Evolutionary conservation across 225 moss, liverwort and hornwort species (phyloP), one percentile per base, ranked within the genome.

Genomic region (Polytrichum formosum): DNA sequence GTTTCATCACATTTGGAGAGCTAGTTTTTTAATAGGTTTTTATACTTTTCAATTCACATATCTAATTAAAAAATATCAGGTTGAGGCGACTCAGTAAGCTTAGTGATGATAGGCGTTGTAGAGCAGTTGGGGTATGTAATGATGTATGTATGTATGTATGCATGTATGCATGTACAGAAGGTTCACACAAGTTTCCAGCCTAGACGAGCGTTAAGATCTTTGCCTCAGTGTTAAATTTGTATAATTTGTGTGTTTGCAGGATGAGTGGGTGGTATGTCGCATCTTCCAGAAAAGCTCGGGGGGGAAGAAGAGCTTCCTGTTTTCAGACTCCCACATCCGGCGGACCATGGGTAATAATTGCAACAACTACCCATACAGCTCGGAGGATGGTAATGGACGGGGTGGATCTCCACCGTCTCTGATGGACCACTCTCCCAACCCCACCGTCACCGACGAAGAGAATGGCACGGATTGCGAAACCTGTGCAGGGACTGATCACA

Each of bases 191-290:
- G 59, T 59, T n/a, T 23, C 59, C 16, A 59, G 20, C 21, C 59
- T 20, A 20, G 59, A 59, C n/a, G 59, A 9, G 59, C 9, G 59
- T 6, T 8, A 9, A 22, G n/a, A 22, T 59, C 21, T 59, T 9
- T 59, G 23, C n/a, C 21, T 6, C 16, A 46, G 37, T 46, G 16
- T 16, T 46, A 46, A 46, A 46, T 46, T 54, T 66, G 23, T 70
- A 54, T 18, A 37, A 27, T 18, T 66, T 53, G 27, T 26, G 6
- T 70, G 58, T 61, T 63, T 35, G 69, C 82, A 88, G 84, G 87
- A 88, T 56, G 87, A 88, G 73, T 88, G 87, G 87, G 87, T 88
- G 35, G 84, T 88, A 19, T 84, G 87, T 63, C 84, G 87, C 72
- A 82, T 88, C 53, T 88, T 88, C 63, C 84, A 82, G 10, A 88